Conservation (phyloP, 2,329 filamentous ascomycete genomes). For the Exophiala dermatitidis region DNA sequence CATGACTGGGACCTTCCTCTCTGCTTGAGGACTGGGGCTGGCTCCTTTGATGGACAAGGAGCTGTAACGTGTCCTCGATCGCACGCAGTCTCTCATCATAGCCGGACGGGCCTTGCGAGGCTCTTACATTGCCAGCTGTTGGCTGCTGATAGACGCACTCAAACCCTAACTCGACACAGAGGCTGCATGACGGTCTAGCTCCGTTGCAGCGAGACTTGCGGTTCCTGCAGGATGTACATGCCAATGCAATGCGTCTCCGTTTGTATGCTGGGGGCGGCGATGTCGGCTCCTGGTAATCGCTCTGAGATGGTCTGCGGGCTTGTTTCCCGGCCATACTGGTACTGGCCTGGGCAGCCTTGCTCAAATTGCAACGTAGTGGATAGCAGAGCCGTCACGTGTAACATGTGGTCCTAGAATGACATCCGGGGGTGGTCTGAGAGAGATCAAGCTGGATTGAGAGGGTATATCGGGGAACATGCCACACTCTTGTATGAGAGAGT, state of each 20-base stretch:
- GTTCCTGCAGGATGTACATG: slow-evolving; percentile 35
- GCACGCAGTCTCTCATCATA: slow-evolving; percentile 21
- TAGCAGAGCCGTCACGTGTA: slow-evolving; percentile 13
- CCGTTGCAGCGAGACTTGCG: slow-evolving; percentile 41
- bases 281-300: slow-evolving; percentile 10
- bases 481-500: too few species aligned
- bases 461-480: slow-evolving; percentile 12
- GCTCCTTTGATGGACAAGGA: slow-evolving; percentile 14
- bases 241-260: slow-evolving; percentile 35
- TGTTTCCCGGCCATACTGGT: slow-evolving; percentile 6
- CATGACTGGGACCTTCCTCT: too few species aligned
- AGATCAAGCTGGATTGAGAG: neutral
- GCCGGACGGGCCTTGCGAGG: slow-evolving; percentile 3
- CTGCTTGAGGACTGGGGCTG: neutral
- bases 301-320: slow-evolving; percentile 9
- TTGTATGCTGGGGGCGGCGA: slow-evolving; percentile 27
- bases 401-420: neutral
- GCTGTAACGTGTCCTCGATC: slow-evolving; percentile 19
- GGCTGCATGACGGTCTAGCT: slow-evolving; percentile 37
- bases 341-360: neutral
- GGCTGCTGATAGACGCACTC: slow-evolving; percentile 38
- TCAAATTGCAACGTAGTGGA: neutral
- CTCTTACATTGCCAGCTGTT: slow-evolving; percentile 10
- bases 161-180: slow-evolving; percentile 37
- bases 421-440: neutral